These are phyloP conservation scores for Chaetomium fimeti DNA, from an alignment of 495 filamentous ascomycete genomes.

Conservation along the genomic window DNA sequence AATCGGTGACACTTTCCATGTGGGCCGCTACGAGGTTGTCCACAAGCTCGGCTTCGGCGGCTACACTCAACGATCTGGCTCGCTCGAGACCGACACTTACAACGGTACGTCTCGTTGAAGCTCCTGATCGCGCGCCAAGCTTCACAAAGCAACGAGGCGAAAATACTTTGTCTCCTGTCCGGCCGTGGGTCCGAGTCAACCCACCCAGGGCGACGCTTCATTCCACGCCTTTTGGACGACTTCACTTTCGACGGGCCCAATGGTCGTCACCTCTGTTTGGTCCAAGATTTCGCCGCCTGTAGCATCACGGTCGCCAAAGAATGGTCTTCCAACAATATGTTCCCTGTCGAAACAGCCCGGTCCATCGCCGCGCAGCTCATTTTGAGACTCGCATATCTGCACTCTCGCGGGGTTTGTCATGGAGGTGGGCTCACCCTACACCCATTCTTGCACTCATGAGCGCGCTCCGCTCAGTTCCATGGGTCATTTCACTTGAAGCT, in stretches of 20 bases:
- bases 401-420: conserved; percentile 8
- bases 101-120: conserved; percentile 7
- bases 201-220: background rate
- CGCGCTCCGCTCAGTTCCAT: background rate
- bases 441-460: too few relatives aligned
- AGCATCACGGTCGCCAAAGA: background rate
- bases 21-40: conserved; percentile 3
- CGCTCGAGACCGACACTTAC: background rate
- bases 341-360: conserved; percentile 7
- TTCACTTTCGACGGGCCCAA: conserved; percentile 9
- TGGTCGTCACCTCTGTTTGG: conserved; percentile 3
- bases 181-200: background rate
- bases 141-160: background rate
- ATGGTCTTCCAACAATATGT: conserved; percentile 7
- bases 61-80: conserved; percentile 6
- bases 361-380: conserved; percentile 13
- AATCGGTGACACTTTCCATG: background rate
- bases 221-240: background rate
- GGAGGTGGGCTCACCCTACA: background rate
- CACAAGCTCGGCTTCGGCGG: conserved; percentile 6
- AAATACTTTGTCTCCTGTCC: conserved; percentile 1
- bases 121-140: background rate
- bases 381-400: conserved; percentile 1
- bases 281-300: background rate
- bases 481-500: background rate